Base-by-base conservation (phyloP, 2,329 filamentous ascomycete species). In the Chalara sp. region DNA sequence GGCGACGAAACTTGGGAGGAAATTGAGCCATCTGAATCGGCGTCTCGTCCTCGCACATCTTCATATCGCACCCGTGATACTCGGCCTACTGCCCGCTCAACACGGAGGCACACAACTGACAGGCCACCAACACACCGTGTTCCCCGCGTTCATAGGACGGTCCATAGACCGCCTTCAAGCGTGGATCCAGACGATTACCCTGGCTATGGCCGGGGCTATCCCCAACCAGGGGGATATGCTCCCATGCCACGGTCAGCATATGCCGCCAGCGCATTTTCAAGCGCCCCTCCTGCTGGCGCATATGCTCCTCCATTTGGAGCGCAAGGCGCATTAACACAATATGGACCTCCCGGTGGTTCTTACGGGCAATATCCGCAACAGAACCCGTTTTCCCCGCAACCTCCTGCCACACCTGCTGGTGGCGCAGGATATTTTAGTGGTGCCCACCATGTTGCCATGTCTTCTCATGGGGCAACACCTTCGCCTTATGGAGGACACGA, bases 161-260 rank as follows among this genome's bases (percentile, higher is more conserved):
- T 72, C 52, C 69, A 53, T 67, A 67, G 59, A 56, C 73, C 76
- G 57, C 72, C 80, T 50, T 79, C 80, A 72, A 86, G 77, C 65
- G 74, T 79, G 72, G 84, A 86, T 65, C 78, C 78, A 21, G 81
- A 87, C 29, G 81, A 87, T n/a, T 84, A 77, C 63, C 68, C 71
- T 55, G 67, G 61, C 59, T 72, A 68, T 72, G 75, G 71, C 68
- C 67, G 54, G 60, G 60, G 61, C 55, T 66, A 64, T 52, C 62
- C 61, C 41, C 62, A 65, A 49, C 63, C 62, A 46, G 63, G 65
- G 56, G 35, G 35, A 37, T 37, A 37, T 37, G 35, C 35, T n/a
- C 35, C 35, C 8, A 37, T 37, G 35, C 35, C 35, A 37, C 35
- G 35, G 35, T 49, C 65, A 55, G 53, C 50, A 37, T 66, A 65